phyloP scores from a whole-genome alignment of 306 rosid genomes.

The Cucumis cinereus region DNA sequence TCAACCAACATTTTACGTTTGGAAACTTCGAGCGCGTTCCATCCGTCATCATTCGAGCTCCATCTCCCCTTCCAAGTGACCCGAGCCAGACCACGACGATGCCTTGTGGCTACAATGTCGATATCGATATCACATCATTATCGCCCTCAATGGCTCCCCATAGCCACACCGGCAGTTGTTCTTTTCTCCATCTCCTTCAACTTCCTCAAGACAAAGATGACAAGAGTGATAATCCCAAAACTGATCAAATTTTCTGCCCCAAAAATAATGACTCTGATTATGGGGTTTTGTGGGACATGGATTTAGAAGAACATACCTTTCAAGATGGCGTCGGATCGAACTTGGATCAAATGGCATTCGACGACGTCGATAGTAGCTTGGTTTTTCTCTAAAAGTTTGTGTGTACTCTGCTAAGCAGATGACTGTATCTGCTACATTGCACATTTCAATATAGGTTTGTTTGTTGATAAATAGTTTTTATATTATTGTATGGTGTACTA shows the following conservation, averaged over 20 bases:
- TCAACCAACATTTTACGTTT: slow-evolving; percentile 25
- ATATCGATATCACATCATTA: slow-evolving; percentile 35
- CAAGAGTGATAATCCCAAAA: neutral
- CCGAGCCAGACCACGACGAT: slow-evolving; percentile 2
- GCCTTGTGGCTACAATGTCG: slow-evolving; percentile 34
- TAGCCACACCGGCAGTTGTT: slow-evolving; percentile 17
- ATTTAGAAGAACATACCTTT: slow-evolving; percentile 41
- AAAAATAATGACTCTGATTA: slow-evolving; percentile 44
- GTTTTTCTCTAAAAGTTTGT: slow-evolving; percentile 31
- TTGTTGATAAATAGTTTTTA: neutral
- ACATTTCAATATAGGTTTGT: neutral
- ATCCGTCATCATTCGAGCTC: slow-evolving; percentile 19
- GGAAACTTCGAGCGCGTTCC: slow-evolving; percentile 17
- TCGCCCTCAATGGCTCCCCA: slow-evolving; percentile 27
- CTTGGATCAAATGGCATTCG: slow-evolving; percentile 59
- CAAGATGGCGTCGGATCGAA: slow-evolving; percentile 29
- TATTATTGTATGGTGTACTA: neutral
- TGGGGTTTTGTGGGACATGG: slow-evolving; percentile 78
- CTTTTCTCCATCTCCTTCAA: slow-evolving; percentile 48
- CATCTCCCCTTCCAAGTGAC: slow-evolving; percentile 31
- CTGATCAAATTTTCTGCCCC: slow-evolving; percentile 22
- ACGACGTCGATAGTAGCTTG: slow-evolving; percentile 40
- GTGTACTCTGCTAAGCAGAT: neutral
- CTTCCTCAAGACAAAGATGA: slow-evolving; percentile 28
- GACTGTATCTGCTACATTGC: neutral